phyloP scores from a whole-genome alignment of 2,329 filamentous ascomycete genomes.

The Penicillium sumatraense region DNA sequence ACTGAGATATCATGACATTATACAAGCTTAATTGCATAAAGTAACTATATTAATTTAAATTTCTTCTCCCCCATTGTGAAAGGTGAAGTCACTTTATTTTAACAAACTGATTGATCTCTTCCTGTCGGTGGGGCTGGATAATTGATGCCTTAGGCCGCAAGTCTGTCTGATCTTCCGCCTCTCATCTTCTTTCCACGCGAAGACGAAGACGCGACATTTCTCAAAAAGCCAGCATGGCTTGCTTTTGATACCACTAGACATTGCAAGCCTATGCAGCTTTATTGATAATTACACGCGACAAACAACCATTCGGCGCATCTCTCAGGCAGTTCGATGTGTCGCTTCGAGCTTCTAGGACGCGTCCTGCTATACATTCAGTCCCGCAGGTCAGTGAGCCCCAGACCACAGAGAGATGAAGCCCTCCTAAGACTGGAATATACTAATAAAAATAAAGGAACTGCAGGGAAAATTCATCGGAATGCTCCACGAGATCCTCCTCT shows the following conservation, averaged over 20 bases:
- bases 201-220: background rate
- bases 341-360: slow-evolving; percentile 51
- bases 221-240: background rate
- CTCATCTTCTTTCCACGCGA: background rate
- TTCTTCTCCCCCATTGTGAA: background rate
- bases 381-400: slow-evolving; percentile 29
- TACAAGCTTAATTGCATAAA: too few relatives aligned
- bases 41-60: background rate
- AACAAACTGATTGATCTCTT: background rate
- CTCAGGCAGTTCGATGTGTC: slow-evolving; percentile 39
- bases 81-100: background rate
- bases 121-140: background rate
- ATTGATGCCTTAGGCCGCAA: background rate
- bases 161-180: background rate
- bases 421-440: background rate
- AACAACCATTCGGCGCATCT: background rate
- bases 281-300: too few relatives aligned
- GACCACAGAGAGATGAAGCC: too few relatives aligned
- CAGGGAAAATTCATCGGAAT: slow-evolving; percentile 57
- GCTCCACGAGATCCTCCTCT: slow-evolving; percentile 98
- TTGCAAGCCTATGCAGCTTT: too few relatives aligned
- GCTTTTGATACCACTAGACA: background rate
- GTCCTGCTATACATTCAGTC: slow-evolving; percentile 42
- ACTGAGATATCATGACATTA: too few relatives aligned
- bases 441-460: background rate